Conservation (phyloP, 139 green algal genomes). For the Closterium sp. region DNA sequence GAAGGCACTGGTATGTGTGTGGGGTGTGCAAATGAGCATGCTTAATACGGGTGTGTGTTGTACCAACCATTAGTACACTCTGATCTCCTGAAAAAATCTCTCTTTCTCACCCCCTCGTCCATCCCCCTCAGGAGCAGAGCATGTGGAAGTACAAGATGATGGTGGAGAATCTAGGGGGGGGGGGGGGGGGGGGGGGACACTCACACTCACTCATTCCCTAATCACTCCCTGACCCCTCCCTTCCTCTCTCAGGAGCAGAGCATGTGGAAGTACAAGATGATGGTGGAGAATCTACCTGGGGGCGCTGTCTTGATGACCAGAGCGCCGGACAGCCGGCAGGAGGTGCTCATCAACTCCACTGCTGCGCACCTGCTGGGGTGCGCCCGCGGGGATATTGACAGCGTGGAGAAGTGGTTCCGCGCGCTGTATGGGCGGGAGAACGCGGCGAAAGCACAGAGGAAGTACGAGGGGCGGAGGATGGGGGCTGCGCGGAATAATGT, state of each 20-base stretch:
- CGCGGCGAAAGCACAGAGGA: not conserved
- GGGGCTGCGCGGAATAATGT: not conserved
- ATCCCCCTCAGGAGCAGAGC: not conserved
- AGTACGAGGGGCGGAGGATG: not conserved
- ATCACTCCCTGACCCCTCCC: too few species aligned
- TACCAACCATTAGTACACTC: too few species aligned
- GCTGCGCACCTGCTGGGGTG: not conserved
- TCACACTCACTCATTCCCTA: too few species aligned
- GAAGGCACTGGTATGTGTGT: not conserved
- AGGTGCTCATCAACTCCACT: not conserved
- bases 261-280: not conserved
- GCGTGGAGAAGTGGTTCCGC: not conserved
- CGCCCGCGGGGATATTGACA: not conserved
- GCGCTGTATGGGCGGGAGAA: not conserved
- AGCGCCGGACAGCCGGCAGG: not conserved
- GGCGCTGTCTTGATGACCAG: not conserved
- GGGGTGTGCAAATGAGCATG: not conserved
- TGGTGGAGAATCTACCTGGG: not conserved
- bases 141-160: not conserved
- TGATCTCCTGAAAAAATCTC: too few species aligned
- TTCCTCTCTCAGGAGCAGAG: not conserved
- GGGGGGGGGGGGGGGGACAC: too few species aligned
- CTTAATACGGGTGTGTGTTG: not conserved
- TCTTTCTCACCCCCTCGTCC: not conserved
- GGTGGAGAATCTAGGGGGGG: too few species aligned